phyloP scores from a whole-genome alignment of 805 yeast genomes.

The Suhomyces prunicola region DNA sequence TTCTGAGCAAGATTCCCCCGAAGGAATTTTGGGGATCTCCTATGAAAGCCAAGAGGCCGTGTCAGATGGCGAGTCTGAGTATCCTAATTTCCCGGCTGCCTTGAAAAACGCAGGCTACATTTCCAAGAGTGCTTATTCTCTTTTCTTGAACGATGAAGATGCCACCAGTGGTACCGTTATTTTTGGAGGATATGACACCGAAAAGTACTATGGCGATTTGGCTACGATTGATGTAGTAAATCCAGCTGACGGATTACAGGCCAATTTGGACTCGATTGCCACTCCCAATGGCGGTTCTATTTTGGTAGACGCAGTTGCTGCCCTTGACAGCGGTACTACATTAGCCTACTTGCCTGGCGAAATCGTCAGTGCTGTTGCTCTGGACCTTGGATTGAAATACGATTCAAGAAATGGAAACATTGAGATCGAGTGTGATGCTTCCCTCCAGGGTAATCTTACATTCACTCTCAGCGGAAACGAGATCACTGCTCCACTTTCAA shows the following conservation, averaged over 20 bases:
- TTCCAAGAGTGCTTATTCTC: slow-evolving; percentile 8
- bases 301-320: neutral
- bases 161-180: slow-evolving; percentile 13
- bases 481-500: slow-evolving; percentile 5
- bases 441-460: slow-evolving; percentile 3
- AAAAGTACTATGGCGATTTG: slow-evolving; percentile 17
- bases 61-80: neutral
- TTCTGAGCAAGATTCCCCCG: slow-evolving; percentile 7
- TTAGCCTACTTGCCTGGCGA: slow-evolving; percentile 5
- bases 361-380: neutral
- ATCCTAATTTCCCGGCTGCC: slow-evolving; percentile 10
- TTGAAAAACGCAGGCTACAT: slow-evolving; percentile 11
- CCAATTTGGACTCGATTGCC: neutral
- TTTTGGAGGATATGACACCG: slow-evolving; percentile 21
- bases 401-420: neutral
- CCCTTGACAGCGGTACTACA: slow-evolving; percentile 10
- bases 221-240: slow-evolving; percentile 7
- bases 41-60: neutral
- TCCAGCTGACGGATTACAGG: neutral
- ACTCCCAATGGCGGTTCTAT: slow-evolving; percentile 7
- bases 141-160: slow-evolving; percentile 11
- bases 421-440: neutral
- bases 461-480: slow-evolving; percentile 7
- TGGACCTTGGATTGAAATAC: neutral
- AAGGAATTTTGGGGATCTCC: slow-evolving; percentile 6